phyloP scores from a whole-genome alignment of 2,329 filamentous ascomycete genomes.

The Dryadomyces sulphureus region DNA sequence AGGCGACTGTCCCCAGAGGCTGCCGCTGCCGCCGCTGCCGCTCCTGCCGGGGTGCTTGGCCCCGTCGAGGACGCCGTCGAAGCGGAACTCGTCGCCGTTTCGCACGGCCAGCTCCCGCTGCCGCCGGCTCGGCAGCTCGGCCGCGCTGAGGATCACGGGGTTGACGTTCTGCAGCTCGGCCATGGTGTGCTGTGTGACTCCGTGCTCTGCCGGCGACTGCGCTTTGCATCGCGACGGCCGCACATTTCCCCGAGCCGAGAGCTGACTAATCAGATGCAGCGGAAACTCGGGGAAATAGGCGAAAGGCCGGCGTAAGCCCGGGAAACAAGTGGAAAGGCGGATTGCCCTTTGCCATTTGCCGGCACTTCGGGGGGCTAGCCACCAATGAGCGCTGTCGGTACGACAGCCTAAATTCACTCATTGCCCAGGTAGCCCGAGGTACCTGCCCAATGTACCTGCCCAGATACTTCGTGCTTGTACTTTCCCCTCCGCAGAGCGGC shows the following conservation, averaged over 20 bases:
- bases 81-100: slow-evolving; percentile 31
- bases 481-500: background rate
- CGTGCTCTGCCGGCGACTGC: background rate
- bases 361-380: background rate
- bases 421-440: background rate
- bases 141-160: slow-evolving; percentile 77
- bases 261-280: no score
- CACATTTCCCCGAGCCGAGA: background rate
- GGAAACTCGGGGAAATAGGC: no score
- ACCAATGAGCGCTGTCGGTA: background rate
- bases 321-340: no score
- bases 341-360: background rate
- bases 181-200: slow-evolving; percentile 17
- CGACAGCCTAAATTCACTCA: background rate
- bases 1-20: no score
- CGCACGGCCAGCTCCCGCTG: slow-evolving; percentile 33
- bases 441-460: no score
- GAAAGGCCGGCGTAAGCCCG: no score
- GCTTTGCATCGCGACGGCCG: no score
- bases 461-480: no score
- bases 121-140: slow-evolving; percentile 73
- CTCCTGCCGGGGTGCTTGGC: slow-evolving; percentile 29
- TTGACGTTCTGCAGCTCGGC: slow-evolving; percentile 61
- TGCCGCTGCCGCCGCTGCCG: no score
- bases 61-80: slow-evolving; percentile 30